Evolutionary conservation across 768 basidiomycete genomes (phyloP), one percentile per base, ranked within the genome.

Genomic region (Boletus sensibilis): DNA sequence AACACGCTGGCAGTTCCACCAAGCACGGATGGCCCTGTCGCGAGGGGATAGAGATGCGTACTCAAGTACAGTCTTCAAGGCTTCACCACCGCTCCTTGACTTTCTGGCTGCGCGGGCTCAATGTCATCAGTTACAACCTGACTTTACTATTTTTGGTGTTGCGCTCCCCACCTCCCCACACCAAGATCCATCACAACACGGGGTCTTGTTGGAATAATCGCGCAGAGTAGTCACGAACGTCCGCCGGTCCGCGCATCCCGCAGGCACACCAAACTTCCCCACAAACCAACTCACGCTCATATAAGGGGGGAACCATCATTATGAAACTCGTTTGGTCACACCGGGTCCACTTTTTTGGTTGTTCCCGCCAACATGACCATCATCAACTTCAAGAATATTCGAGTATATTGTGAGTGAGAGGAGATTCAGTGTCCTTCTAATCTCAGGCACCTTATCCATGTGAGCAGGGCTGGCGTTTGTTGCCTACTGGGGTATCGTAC

Each of bases 401-500:
- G 86, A 9, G 86, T 87, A 4, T 88, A 88, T 56, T 86, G 85
- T 85, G 51, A 49, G 84, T 55, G 67, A 33, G 11, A 31, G 29
- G 27, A 11, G 1, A 33, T 16, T 25, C 13, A 7, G 12, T 16
- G 37, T 1, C 20, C 37, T 14, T 35, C 33, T 23, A 0, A 7
- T 20, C 4, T 35, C 31, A 7, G 23, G 41, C 0, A 11, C 13
- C 38, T 46, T 12, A 21, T 37, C 11, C 53, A 20, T 39, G 2
- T 11, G 7, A 37, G 9, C 59, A 90, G 88, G 85, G 81, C 71
- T 90, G 62, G 88, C 87, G 1, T 86, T 90, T 65, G 74, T 87
- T 56, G 84, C 78, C 0, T 90, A 90, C 70, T 88, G 85, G 85
- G 89, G 89, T 1, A 89, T 89, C 57, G 73, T 91, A n/a, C 75